Base-by-base conservation (phyloP, 116 monocot species). In the Iris pallida region DNA sequence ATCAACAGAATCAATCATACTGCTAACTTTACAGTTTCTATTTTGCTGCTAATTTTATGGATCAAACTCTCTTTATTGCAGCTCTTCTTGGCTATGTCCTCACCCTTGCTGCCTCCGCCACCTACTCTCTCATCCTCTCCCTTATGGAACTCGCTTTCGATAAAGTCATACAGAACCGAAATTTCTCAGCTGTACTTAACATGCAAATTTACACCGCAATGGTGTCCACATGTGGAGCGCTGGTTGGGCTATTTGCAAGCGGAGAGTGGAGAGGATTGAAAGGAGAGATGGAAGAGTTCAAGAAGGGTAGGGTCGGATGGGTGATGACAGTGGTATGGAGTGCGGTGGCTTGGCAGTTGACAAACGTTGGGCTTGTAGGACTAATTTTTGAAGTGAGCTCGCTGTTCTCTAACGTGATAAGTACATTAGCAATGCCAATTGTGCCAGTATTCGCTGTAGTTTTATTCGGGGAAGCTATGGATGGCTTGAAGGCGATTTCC, bases 391-490 rank as follows among this genome's bases (percentile, higher is more conserved):
- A 47, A 55, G 73, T 79, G 46, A 68, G 68, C 5, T 81, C 81
- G 4, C 68, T 81, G 12, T 81, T 81, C 68, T 55, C 81, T 0
- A 81, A 76, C 45, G 63, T 75, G 61, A 81, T 76, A 6, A 54
- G 81, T 68, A 81, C 80, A 0, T 7, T 80, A 20, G 75, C 42
- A 11, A 13, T 76, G 49, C 80, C 76, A 0, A 7, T 80, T 4
- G 66, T 80, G 61, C 80, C 80, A 2, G 58, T 80, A 8, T 80
- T 80, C 45, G 71, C 68, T 3, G 72, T 78, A 73, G 59, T 80
- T 12, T 51, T 80, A 16, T 66, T 80, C 30, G 45, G 42, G 8
- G 80, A 80, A 18, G 20, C 19, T 16, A 70, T 80, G 75, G 54
- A 56, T 8, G 76, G 69, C 2, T 11, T 63, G 15, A 76, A 76